Percentiles rank a stretch among this genome's conserved stretches.
phyloP scores from a whole-genome alignment of 192 early-diverging fungal species.

The Chytriomyces sp. region DNA sequence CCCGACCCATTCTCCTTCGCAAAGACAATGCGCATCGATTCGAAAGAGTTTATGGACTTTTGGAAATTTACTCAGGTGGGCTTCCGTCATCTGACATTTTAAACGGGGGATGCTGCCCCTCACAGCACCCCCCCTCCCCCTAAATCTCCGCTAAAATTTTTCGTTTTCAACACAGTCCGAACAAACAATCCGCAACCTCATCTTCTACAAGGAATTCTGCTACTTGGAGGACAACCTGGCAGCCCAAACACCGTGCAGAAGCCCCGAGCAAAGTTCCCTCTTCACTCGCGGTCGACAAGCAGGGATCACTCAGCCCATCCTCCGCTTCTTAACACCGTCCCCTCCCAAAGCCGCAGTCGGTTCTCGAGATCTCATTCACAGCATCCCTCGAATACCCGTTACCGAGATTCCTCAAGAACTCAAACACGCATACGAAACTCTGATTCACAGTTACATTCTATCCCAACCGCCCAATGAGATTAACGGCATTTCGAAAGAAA shows the following conservation, averaged over 20 bases:
- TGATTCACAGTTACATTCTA: constrained; percentile 5
- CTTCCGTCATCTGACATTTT: not conserved
- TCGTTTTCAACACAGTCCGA: constrained; percentile 2
- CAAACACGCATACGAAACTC: constrained; percentile 4
- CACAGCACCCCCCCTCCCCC: not conserved
- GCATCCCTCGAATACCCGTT: constrained; percentile 6
- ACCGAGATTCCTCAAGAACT: not conserved
- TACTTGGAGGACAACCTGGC: constrained; percentile 21
- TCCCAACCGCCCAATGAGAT: not conserved
- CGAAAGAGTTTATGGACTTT: constrained; percentile 25
- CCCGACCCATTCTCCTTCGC: not conserved
- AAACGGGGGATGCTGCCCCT: not conserved
- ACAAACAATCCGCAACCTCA: constrained; percentile 7
- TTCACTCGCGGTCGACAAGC: constrained; percentile 16
- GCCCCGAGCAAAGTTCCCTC: not conserved
- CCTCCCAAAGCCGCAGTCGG: not conserved
- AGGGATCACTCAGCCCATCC: constrained; percentile 18
- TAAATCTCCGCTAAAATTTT: not conserved
- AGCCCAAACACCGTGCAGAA: not conserved
- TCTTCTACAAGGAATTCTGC: constrained; percentile 24
- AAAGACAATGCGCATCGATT: constrained; percentile 13
- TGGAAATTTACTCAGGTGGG: constrained; percentile 21
- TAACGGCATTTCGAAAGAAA: not conserved
- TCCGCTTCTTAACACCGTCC: constrained; percentile 7
- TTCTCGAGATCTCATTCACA: not conserved